phyloP scores from a whole-genome alignment of 768 basidiomycete genomes.

The Hygrophorus russula region DNA sequence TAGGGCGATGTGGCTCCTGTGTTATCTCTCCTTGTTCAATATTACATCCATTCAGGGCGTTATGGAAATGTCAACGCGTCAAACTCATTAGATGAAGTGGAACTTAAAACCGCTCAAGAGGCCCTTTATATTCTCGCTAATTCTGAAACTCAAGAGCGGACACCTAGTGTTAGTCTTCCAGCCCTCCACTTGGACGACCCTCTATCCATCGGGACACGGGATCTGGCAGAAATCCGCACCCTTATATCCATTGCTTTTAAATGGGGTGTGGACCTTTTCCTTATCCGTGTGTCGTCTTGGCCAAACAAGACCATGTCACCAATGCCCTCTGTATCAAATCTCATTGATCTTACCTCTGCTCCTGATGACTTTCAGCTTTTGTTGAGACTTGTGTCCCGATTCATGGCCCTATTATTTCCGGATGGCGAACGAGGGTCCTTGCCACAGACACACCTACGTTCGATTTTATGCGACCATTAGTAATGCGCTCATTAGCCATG shows the following conservation, averaged over 20 bases:
- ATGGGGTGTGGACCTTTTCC: constrained; percentile 54
- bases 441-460: constrained; percentile 42
- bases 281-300: constrained; percentile 33
- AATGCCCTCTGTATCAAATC: constrained; percentile 16
- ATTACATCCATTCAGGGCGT: constrained; percentile 20
- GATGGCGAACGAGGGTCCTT: constrained; percentile 32
- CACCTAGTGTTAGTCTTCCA: constrained; percentile 7
- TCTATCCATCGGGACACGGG: constrained; percentile 51
- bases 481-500: constrained; percentile 51
- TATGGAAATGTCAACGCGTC: constrained; percentile 8
- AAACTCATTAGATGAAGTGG: constrained; percentile 27
- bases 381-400: constrained; percentile 25
- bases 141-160: constrained; percentile 6
- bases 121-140: constrained; percentile 34
- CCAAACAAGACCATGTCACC: constrained; percentile 15
- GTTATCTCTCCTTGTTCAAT: constrained; percentile 26
- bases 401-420: constrained; percentile 45
- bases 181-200: constrained; percentile 6
- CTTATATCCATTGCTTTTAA: constrained; percentile 59
- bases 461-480: constrained; percentile 36
- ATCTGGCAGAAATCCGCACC: constrained; percentile 50
- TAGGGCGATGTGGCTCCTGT: no score
- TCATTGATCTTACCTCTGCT: constrained; percentile 33
- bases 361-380: constrained; percentile 34
- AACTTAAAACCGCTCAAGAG: constrained; percentile 43